Base-by-base conservation (phyloP, 805 yeast genomes). In the Saccharomyces jurei region DNA sequence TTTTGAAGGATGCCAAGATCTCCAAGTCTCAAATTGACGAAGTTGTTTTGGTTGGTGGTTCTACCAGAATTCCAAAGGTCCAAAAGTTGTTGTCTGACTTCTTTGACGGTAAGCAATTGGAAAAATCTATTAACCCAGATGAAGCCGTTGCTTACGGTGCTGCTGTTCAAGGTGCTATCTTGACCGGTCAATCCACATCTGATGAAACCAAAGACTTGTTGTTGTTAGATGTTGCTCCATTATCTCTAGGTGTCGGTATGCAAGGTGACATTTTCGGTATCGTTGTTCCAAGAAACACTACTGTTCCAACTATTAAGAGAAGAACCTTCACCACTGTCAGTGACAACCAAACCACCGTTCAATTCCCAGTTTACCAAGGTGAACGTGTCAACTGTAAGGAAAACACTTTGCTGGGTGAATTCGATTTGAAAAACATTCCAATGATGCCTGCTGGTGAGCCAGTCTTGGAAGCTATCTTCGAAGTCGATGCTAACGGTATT, bases 111-210 rank as follows among this genome's bases (percentile, higher is more conserved):
- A 91, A 91, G 82, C 91, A 89, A 77, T 87, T 89, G 75, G 94
- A 89, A 80, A 91, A 89, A 81, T 86, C 96, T 64, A 91, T 90
- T 77, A 90, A 90, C 90, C 97, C 97, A 65, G 97, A 90, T 81
- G 97, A 90, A 82, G 97, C 97, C 73, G 97, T 90, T 76, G 97
- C 97, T 71, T 89, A 89, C 82, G 97, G 97, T 86, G 98, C 98
- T 71, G 97, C 98, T 71, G 97, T 91, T 70, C 97, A 91, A 82
- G 98, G 96, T 81, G 97, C 97, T 74, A 89, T 92, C 79, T 83
- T 91, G 77, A 87, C 97, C 66, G 96, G 96, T 80, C 90, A 81
- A 77, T 82, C 89, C 60, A 85, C 89, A 62, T 83, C 87, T 65
- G 94, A 86, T 61, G 96, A 89, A 77, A 90, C 96, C 75, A 89